Evolutionary conservation across 305 asterid genomes (phyloP).

Genomic region (Solanum hybrid): DNA sequence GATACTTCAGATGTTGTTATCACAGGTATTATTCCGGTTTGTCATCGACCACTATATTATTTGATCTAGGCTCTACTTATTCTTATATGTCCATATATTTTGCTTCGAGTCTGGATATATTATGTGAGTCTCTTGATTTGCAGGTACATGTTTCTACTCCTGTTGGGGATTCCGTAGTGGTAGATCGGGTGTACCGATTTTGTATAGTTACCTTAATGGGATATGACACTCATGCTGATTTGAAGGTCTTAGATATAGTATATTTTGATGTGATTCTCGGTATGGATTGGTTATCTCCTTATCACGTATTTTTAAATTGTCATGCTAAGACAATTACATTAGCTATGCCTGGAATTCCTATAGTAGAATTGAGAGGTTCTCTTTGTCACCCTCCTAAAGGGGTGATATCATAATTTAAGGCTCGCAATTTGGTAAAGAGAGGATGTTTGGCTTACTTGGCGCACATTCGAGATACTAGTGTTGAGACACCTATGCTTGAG

Average conservation of each 20-base stretch:
- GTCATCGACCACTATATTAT: no score
- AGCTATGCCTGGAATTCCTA: background rate
- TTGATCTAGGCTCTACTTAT: no score
- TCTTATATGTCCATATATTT: no score
- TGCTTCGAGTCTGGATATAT: no score
- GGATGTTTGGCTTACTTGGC: background rate
- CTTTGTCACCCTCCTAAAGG: background rate
- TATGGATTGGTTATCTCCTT: background rate
- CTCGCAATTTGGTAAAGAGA: background rate
- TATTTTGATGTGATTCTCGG: background rate
- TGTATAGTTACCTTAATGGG: background rate
- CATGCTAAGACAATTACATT: no score
- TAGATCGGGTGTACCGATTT: background rate
- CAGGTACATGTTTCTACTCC: background rate
- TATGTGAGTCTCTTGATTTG: background rate
- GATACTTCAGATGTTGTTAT: no score
- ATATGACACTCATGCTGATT: background rate
- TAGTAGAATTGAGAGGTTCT: background rate
- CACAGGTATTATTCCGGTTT: no score
- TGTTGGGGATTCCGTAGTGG: background rate
- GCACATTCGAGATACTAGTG: background rate
- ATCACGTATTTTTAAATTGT: background rate
- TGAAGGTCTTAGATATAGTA: background rate
- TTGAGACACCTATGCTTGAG: background rate
- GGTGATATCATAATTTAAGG: background rate